A percentile compares a stretch with the other conserved stretches of the same genome.
Evolutionary conservation across 2,329 filamentous ascomycete species (phyloP).

Genomic region (Endoconidiophora laricicola): DNA sequence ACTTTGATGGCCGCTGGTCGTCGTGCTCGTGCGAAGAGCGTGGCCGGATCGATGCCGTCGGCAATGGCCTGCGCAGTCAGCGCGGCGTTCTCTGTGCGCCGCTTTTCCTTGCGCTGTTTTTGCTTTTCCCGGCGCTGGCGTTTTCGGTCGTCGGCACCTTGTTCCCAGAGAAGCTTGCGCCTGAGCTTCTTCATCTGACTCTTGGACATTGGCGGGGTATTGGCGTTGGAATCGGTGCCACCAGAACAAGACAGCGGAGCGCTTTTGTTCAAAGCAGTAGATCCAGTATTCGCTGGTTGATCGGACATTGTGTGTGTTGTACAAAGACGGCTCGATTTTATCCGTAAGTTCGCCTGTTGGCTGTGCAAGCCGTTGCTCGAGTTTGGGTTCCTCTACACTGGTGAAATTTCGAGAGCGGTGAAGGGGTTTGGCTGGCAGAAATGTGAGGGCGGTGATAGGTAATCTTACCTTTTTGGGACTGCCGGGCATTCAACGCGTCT

Average conservation of each 20-base stretch:
- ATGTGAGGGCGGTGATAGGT: not conserved
- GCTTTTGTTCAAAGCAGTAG: not conserved
- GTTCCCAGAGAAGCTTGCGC: conserved; percentile 59
- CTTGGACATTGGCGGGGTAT: conserved; percentile 47
- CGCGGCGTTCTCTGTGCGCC: conserved; percentile 32
- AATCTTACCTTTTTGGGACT: conserved; percentile 11
- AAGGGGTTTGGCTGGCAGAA: conserved; percentile 5
- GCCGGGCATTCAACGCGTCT: conserved; percentile 4
- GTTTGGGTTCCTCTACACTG: not conserved
- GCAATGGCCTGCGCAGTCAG: conserved; percentile 29
- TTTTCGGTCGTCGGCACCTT: conserved; percentile 43
- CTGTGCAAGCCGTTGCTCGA: not conserved
- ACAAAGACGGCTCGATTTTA: no score
- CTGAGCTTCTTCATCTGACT: conserved; percentile 69
- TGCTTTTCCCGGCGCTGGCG: conserved; percentile 38
- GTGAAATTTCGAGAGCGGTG: conserved; percentile 13
- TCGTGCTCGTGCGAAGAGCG: conserved; percentile 20
- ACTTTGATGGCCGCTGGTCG: conserved; percentile 33
- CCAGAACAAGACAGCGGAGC: not conserved
- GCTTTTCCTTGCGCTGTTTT: conserved; percentile 29
- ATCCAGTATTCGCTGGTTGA: not conserved
- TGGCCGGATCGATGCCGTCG: conserved; percentile 26
- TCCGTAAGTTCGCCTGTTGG: not conserved
- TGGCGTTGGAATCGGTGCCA: conserved; percentile 3
- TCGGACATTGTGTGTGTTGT: conserved; percentile 3